These are phyloP conservation scores for Casuarina glauca DNA, from an alignment of 306 rosid species.

Conservation along the genomic window DNA sequence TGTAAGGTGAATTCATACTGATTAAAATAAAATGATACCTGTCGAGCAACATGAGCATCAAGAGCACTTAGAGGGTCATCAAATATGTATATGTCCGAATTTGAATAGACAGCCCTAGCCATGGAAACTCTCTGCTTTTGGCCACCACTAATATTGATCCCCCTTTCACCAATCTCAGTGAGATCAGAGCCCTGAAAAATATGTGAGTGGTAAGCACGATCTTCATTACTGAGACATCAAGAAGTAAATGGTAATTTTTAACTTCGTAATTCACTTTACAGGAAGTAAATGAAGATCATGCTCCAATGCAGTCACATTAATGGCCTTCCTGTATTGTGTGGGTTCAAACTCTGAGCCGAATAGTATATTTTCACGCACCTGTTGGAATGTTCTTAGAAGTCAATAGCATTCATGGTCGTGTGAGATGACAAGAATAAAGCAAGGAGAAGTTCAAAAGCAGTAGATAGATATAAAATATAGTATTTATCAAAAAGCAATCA, in stretches of 20 bases:
- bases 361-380: slow-evolving; percentile 86
- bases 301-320: slow-evolving; percentile 62
- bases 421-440: background rate
- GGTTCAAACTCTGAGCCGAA: slow-evolving; percentile 74
- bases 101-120: slow-evolving; percentile 88
- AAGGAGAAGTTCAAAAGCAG: background rate
- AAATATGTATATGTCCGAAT: slow-evolving; percentile 77
- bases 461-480: background rate
- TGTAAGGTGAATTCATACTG: slow-evolving; percentile 14
- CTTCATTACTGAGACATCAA: background rate
- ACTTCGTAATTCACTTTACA: slow-evolving; percentile 49
- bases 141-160: slow-evolving; percentile 94
- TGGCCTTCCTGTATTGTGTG: slow-evolving; percentile 64
- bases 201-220: background rate
- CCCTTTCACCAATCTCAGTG: slow-evolving; percentile 95
- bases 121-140: slow-evolving; percentile 93
- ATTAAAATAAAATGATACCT: slow-evolving; percentile 49
- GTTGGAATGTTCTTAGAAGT: slow-evolving; percentile 20
- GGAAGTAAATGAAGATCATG: slow-evolving; percentile 81
- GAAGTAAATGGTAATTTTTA: slow-evolving; percentile 19
- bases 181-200: slow-evolving; percentile 66
- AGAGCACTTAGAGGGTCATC: slow-evolving; percentile 97
- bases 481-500: slow-evolving; percentile 16
- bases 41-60: slow-evolving; percentile 79
- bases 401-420: slow-evolving; percentile 17